Base-by-base conservation (phyloP, 2,329 filamentous ascomycete genomes). In the Diaporthe citrichinensis region DNA sequence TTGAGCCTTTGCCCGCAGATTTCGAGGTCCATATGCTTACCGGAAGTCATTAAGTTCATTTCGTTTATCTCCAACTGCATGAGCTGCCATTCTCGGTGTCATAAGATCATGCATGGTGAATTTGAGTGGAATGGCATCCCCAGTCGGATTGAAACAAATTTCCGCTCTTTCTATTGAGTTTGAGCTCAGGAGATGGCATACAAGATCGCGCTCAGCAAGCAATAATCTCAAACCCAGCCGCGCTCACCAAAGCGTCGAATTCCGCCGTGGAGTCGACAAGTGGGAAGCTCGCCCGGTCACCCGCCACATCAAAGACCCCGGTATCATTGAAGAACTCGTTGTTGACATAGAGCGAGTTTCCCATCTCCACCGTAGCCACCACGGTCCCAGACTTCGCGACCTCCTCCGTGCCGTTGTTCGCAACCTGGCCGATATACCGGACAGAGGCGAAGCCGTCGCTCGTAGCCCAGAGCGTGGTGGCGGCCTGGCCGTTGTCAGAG, bases 221-320 rank as follows among this genome's bases (percentile, higher is more conserved):
- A n/a, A 31, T 17, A 3, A 44, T 44, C 4, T 44, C 36, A 14
- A 62, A 28, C n/a, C 58, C n/a, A 41, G 58, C 36, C n/a, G 58
- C 58, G 58, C 58, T 44, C 58, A 28, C 58, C n/a, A 62, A 10
- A 28, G 36, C 58, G 9, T 62, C 58, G 20, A 44, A 62, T 15
- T 62, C 58, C 15, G 39, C 36, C n/a, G 36, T 62, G 17, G 58
- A 44, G 58, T 44, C 58, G 3, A 62, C n/a, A 62, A 62, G 58
- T 3, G 58, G 58, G 15, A 62, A 62, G n/a, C 58, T 44, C 36
- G 58, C 58, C 6, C 58, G 36, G 36, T 62, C 58, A 4, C 36
- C 58, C 15, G 14, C 23, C 4, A 62, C n/a, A 44, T 62, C 58
- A 6, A 44, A 44, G 9, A 62, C 36, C 3, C 58, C 58, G 14